These are phyloP conservation scores for Penicillium psychrofluorescens DNA, from an alignment of 495 filamentous ascomycete genomes.

Conservation along the genomic window DNA sequence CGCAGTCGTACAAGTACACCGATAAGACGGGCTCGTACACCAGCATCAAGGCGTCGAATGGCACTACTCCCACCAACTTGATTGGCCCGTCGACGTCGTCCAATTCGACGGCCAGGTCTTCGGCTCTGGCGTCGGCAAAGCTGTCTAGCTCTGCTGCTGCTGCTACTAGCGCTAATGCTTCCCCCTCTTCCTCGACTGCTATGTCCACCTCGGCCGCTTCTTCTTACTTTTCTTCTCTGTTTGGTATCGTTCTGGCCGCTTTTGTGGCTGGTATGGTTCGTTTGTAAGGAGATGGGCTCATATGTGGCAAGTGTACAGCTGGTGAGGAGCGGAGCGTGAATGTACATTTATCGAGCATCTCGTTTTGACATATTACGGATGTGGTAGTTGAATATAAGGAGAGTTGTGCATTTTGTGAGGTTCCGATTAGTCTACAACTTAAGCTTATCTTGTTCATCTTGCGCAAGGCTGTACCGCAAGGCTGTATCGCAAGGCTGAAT, in stretches of 20 bases:
- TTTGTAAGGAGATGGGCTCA: background rate
- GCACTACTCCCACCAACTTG: slow-evolving; percentile 8
- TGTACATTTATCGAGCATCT: too few species aligned
- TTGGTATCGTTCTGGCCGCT: background rate
- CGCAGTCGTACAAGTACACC: slow-evolving; percentile 58
- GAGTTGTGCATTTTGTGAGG: too few species aligned
- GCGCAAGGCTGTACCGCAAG: too few species aligned
- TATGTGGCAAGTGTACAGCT: too few species aligned
- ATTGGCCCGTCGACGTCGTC: slow-evolving; percentile 5
- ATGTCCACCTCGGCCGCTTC: background rate
- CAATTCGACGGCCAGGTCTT: slow-evolving; percentile 4
- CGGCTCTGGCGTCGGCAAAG: background rate
- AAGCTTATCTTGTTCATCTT: too few species aligned
- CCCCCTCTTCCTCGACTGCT: background rate
- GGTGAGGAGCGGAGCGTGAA: too few species aligned
- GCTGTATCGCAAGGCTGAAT: too few species aligned
- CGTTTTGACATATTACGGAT: too few species aligned
- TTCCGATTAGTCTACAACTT: too few species aligned
- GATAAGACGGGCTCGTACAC: slow-evolving; percentile 62
- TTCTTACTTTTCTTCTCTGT: background rate
- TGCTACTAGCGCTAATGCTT: background rate
- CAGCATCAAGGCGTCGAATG: slow-evolving; percentile 53
- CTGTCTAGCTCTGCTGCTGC: background rate
- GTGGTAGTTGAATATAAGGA: too few species aligned
- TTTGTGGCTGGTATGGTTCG: background rate